phyloP scores from a whole-genome alignment of 768 basidiomycete species.

The Auricularia auricula-judae region DNA sequence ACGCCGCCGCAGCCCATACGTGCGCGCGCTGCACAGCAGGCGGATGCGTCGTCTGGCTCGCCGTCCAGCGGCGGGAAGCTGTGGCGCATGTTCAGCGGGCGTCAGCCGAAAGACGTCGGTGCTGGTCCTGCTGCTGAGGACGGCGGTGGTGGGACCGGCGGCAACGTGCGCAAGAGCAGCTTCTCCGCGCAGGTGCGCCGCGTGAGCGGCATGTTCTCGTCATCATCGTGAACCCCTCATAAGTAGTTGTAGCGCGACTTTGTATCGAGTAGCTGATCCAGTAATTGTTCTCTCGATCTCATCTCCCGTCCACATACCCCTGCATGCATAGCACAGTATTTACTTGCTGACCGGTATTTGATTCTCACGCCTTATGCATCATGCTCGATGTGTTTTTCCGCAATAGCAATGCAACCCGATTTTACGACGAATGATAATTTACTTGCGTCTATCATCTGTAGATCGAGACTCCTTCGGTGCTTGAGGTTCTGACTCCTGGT shows the following conservation, averaged over 20 bases:
- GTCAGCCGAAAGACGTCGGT: not conserved
- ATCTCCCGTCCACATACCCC: no score
- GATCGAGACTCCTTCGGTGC: conserved; percentile 5
- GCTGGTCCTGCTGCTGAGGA: not conserved
- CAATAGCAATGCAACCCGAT: no score
- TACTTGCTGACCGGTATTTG: no score
- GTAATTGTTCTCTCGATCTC: no score
- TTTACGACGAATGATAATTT: no score
- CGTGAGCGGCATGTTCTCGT: not conserved
- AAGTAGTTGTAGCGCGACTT: no score
- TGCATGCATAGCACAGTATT: no score
- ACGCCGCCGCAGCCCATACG: not conserved
- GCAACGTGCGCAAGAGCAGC: not conserved
- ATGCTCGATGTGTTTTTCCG: no score
- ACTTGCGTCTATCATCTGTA: no score
- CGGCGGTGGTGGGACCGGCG: not conserved
- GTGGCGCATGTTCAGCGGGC: not conserved
- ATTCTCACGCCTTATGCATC: no score
- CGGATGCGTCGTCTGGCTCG: not conserved
- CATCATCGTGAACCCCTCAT: not conserved
- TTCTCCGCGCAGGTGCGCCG: not conserved
- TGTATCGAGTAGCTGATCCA: no score
- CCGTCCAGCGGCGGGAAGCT: not conserved
- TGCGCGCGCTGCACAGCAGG: not conserved
- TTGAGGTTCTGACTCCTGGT: not conserved